Percentiles rank a stretch among this genome's conserved stretches.
Conservation (phyloP, 2,329 filamentous ascomycete genomes). For the Microdochium nivale region DNA sequence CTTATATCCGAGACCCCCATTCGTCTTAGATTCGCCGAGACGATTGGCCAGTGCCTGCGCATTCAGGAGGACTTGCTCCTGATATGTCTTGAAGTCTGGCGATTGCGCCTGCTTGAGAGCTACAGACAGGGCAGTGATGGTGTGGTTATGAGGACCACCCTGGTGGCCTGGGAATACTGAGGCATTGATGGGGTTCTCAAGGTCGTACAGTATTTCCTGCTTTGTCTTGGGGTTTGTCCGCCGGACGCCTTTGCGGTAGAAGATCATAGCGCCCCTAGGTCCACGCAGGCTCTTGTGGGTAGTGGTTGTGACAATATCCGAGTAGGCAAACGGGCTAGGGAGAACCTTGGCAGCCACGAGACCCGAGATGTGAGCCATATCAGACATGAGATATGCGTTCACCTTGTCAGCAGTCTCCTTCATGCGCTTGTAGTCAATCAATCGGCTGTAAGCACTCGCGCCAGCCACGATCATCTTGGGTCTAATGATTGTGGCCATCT, state of each 20-base stretch:
- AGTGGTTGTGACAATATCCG: conserved; percentile 94
- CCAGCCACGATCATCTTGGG: conserved; percentile 95
- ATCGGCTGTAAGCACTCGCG: conserved; percentile 88
- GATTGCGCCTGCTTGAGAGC: conserved; percentile 89
- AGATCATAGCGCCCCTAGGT: conserved; percentile 94
- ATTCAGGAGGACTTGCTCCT: conserved; percentile 82
- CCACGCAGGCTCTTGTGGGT: conserved; percentile 97
- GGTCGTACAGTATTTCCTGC: conserved; percentile 77
- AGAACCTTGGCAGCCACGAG: conserved; percentile 87
- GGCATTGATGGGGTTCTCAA: conserved; percentile 88
- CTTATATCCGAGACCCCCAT: conserved; percentile 73
- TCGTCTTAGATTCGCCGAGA: conserved; percentile 59
- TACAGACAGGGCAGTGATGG: conserved; percentile 90
- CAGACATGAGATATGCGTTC: conserved; percentile 84
- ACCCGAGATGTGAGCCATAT: conserved; percentile 97
- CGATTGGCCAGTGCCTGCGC: conserved; percentile 75
- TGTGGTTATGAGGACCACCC: conserved; percentile 97
- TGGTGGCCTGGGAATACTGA: conserved; percentile 98
- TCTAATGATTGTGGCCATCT: conserved; percentile 79
- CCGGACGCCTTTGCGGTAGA: conserved; percentile 89
- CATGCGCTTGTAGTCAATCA: conserved; percentile 93
- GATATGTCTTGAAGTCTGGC: conserved; percentile 86
- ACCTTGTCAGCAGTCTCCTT: conserved; percentile 84
- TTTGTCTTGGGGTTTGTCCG: conserved; percentile 78
- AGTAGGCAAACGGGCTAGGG: conserved; percentile 78